These are phyloP conservation scores for Albophoma yamanashiensis DNA, from an alignment of 2,329 filamentous ascomycete genomes.

Conservation along the genomic window DNA sequence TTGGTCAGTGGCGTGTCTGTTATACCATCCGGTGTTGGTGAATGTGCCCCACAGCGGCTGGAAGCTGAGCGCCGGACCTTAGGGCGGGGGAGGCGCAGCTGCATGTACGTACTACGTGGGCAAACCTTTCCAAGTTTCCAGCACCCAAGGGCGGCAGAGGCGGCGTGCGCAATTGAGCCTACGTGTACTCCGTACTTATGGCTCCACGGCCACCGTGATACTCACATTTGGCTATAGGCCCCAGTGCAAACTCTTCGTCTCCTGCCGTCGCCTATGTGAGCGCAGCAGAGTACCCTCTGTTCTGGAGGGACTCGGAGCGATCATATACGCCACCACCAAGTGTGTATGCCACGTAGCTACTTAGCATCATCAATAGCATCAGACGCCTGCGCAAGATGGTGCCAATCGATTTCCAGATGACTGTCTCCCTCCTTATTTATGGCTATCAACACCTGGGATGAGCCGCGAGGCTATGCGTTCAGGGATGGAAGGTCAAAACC, in stretches of 20 bases:
- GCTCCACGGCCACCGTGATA: no score
- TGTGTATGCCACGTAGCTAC: no score
- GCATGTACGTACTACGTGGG: no score
- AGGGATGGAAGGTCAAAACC: background rate
- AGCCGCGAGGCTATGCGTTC: background rate
- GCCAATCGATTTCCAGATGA: background rate
- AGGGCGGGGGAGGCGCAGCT: no score
- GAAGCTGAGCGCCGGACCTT: no score
- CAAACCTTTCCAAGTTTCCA: no score
- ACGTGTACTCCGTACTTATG: no score
- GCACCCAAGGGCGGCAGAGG: no score
- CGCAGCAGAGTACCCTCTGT: background rate
- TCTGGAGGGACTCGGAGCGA: background rate
- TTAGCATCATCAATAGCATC: no score
- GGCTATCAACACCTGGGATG: background rate
- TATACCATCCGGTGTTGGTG: background rate
- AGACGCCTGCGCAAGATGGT: background rate
- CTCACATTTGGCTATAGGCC: background rate
- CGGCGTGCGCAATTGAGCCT: no score
- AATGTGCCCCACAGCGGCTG: no score
- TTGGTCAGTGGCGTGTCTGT: background rate
- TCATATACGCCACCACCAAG: no score
- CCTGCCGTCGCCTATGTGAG: constrained; percentile 3
- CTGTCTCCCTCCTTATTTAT: background rate
- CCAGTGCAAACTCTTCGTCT: background rate